Base-by-base conservation (phyloP, 2,329 filamentous ascomycete species). In the Trichoderma aggressivum region DNA sequence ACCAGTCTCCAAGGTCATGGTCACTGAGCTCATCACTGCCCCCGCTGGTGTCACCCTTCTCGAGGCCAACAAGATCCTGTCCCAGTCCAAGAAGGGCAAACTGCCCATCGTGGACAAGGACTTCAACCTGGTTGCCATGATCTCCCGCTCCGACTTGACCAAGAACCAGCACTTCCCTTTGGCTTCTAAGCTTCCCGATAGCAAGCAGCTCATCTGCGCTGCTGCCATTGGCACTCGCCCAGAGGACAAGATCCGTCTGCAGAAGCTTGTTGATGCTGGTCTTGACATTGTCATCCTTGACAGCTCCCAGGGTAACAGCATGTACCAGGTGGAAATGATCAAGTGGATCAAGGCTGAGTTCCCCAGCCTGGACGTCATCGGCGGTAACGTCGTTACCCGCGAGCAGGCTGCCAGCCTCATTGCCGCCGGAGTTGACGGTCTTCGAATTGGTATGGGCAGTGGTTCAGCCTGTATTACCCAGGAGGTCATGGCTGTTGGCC, bases 241-340 rank as follows among this genome's bases (percentile, higher is more conserved):
- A 62, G 94, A 97, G 82, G 96, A 99, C 83, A 98, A 97, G 87
- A 82, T 86, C 71, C 91, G 96, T 76, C 88, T 99, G 56, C 86
- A 92, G 83, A 92, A 93, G 82, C 90, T 99, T 60, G 94, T 97
- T 53, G 95, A 98, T 71, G 96, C 96, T 76, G 96, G 96, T 74
- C 89, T 99, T 65, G 96, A 99, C 79, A 92, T 99, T 80, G 94
- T 98, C 75, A 87, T 99, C 77, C 89, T 99, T 67, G 96, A 99
- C 86, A 96, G 92, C 84, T 97, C 93, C 79, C 96, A 99, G 85
- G 96, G 96, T 76, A 98, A 98, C 89, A 96, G 92, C 84, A 94
- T 98, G 87, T 99, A 95, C 88, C 95, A 98, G 86, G 91, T 98
- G 74, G 94, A 97, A 73, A 99, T 99, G 96, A 90, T 99, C 86